A percentile compares a stretch with the other conserved stretches of the same genome.
These are phyloP conservation scores for Puccinia triticina DNA, from an alignment of 1,284 basidiomycete species.

Conservation along the genomic window DNA sequence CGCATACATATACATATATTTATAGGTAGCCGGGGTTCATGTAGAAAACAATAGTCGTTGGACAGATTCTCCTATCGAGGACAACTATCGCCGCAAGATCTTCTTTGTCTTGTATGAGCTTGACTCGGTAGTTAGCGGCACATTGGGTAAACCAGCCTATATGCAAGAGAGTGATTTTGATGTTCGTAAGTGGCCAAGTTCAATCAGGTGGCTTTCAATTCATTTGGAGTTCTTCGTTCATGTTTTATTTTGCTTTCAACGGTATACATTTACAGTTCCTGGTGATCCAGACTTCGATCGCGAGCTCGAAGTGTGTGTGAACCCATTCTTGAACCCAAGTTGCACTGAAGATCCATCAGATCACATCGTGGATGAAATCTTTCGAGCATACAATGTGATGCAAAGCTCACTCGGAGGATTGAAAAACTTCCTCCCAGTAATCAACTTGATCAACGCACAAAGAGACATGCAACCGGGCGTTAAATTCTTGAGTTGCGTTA, in stretches of 20 bases:
- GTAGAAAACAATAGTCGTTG: conserved; percentile 16
- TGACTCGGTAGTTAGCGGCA: conserved; percentile 7
- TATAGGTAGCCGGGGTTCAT: conserved; percentile 25
- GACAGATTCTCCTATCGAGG: conserved; percentile 5
- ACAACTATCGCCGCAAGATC: conserved; percentile 37
- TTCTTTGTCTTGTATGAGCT: conserved; percentile 31
- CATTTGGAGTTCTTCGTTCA: not conserved
- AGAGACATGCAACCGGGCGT: not conserved
- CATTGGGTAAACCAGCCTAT: conserved; percentile 33
- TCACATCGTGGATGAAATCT: not conserved
- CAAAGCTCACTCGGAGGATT: conserved; percentile 18
- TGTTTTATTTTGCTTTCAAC: not conserved
- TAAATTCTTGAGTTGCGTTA: conserved; percentile 8
- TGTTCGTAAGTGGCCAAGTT: conserved; percentile 23
- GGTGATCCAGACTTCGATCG: not conserved
- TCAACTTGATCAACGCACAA: conserved; percentile 13
- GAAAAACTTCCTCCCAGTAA: conserved; percentile 16
- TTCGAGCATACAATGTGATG: conserved; percentile 1
- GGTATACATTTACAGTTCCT: conserved; percentile 13
- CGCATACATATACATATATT: no score
- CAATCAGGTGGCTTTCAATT: not conserved
- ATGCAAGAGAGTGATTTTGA: conserved; percentile 48
- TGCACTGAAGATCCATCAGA: not conserved
- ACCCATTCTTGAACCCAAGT: not conserved
- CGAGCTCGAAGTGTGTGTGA: not conserved